A percentile compares a stretch with the other conserved stretches of the same genome.
Conservation (phyloP, 208 protist species). For the Angomonas ambiguus region DNA sequence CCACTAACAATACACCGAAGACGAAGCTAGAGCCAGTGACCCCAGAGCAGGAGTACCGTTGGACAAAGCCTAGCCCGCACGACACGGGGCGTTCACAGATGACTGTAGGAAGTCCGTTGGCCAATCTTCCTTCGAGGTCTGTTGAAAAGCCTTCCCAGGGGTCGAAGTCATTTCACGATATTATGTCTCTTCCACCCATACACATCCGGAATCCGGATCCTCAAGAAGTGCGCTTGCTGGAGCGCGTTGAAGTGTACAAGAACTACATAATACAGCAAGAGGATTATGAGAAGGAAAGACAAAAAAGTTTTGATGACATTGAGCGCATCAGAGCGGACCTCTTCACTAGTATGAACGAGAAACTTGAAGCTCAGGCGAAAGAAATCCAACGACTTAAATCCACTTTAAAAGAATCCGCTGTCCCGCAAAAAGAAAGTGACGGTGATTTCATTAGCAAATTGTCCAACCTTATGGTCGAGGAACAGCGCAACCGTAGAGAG, state of each 20-base stretch:
- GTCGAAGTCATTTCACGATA: not conserved
- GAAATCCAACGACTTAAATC: conserved; percentile 47
- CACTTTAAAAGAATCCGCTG: not conserved
- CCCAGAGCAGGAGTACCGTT: not conserved
- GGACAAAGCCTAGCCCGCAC: not conserved
- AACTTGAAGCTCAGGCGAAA: conserved; percentile 49
- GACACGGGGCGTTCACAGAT: not conserved
- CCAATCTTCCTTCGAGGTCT: not conserved
- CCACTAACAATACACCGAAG: not conserved
- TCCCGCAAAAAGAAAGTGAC: not conserved
- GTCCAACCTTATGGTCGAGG: not conserved
- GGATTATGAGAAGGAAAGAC: not conserved
- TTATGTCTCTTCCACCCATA: not conserved
- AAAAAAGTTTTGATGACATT: conserved; percentile 8
- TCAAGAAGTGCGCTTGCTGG: not conserved
- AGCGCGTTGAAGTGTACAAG: conserved; percentile 2
- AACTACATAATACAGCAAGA: conserved; percentile 3
- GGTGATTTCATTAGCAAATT: not conserved
- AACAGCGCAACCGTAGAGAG: not conserved
- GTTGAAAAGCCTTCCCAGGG: not conserved
- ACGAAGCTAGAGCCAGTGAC: not conserved
- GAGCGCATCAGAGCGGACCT: conserved; percentile 52
- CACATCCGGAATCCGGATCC: not conserved
- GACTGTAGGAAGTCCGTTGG: not conserved
- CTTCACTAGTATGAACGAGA: conserved; percentile 69